A percentile compares a stretch with the other conserved stretches of the same genome.
Conservation (phyloP, 2,329 filamentous ascomycete genomes). For the Aspergillaceae sp. region DNA sequence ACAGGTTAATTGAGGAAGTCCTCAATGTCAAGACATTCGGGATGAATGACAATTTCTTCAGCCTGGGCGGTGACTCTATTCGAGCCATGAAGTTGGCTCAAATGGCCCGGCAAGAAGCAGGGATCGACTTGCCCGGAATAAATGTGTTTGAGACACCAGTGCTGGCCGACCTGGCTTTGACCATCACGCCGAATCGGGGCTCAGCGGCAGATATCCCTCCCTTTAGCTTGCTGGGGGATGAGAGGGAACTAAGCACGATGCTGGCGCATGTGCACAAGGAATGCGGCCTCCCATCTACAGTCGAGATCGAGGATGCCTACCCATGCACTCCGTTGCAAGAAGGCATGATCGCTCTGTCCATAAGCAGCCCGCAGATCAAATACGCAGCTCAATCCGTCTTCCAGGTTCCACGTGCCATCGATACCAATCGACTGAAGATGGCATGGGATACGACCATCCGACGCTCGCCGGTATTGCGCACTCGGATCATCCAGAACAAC, state of each 20-base stretch:
- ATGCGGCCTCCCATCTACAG: neutral
- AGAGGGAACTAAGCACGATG: neutral
- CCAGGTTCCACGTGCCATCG: constrained; percentile 19
- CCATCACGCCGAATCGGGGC: neutral
- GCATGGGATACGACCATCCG: constrained; percentile 25
- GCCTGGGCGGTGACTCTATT: constrained; percentile 23
- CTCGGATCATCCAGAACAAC: constrained; percentile 20
- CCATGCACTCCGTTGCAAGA: constrained; percentile 22
- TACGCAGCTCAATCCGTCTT: constrained; percentile 27
- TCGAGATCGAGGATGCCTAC: constrained; percentile 18
- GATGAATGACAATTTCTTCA: constrained; percentile 21
- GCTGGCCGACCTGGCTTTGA: neutral
- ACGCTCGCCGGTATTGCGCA: constrained; percentile 32
- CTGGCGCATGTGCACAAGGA: neutral
- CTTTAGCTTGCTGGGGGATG: neutral
- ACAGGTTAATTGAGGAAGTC: neutral
- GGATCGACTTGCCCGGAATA: neutral
- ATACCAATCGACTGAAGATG: constrained; percentile 18
- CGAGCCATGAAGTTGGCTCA: constrained; percentile 12
- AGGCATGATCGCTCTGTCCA: constrained; percentile 30
- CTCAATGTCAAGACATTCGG: neutral
- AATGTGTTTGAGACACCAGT: neutral
- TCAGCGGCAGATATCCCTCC: neutral
- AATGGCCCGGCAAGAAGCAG: neutral
- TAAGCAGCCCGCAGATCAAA: constrained; percentile 31